Evolutionary conservation across 2,329 filamentous ascomycete species (phyloP).

Genomic region (Cladosporium sp.): DNA sequence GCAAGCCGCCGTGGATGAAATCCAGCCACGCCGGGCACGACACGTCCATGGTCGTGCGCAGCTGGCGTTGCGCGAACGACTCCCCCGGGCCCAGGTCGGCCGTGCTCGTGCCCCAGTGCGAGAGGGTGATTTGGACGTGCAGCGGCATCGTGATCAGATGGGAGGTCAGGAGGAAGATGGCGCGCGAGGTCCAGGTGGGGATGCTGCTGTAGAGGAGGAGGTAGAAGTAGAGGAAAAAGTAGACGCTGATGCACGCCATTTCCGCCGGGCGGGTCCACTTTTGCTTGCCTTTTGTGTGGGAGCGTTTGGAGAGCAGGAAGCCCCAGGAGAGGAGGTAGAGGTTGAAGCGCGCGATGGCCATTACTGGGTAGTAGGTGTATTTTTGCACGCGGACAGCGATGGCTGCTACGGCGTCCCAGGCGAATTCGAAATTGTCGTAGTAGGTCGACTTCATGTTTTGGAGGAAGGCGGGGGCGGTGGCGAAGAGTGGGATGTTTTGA

Average conservation of each 20-base stretch:
- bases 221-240: constrained; percentile 66
- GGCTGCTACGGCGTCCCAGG: constrained; percentile 69
- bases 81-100: constrained; percentile 77
- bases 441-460: constrained; percentile 70
- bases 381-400: constrained; percentile 68
- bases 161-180: constrained; percentile 68
- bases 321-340: constrained; percentile 78
- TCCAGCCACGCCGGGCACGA: constrained; percentile 66
- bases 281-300: constrained; percentile 68
- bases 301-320: constrained; percentile 65
- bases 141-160: constrained; percentile 76
- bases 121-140: constrained; percentile 85
- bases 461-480: constrained; percentile 77
- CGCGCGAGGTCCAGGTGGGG: constrained; percentile 12
- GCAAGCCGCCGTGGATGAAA: constrained; percentile 81
- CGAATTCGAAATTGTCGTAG: constrained; percentile 69
- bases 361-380: constrained; percentile 77
- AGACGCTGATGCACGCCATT: constrained; percentile 68
- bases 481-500: constrained; percentile 75
- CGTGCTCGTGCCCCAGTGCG: constrained; percentile 87
- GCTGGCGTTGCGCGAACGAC: constrained; percentile 84
- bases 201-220: constrained; percentile 3
- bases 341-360: constrained; percentile 80
- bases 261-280: constrained; percentile 85
- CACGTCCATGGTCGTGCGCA: constrained; percentile 55